Base-by-base conservation (phyloP, 2,329 filamentous ascomycete genomes). In the Didymella arachidicola region DNA sequence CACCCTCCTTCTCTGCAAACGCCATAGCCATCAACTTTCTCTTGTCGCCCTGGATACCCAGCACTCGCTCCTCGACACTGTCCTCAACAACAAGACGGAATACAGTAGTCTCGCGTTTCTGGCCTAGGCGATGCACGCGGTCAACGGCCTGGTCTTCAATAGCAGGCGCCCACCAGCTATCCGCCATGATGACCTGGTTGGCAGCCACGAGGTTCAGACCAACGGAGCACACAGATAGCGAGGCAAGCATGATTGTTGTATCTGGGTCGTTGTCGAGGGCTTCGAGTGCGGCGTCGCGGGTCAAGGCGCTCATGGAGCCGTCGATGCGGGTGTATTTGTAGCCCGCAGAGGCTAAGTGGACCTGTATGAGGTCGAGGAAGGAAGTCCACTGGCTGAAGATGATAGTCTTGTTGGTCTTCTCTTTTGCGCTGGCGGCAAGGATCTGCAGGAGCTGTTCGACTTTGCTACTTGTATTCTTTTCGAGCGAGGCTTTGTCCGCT, bases 111-210 rank as follows among this genome's bases (percentile, higher is more conserved):
- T 88, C 84, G 36, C 90, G 85, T 63, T 84, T 93, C 79, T 97
- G 93, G 0, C 93, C 93, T 0, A 97, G 82, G 0, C 93, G 85
- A 72, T 97, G 91, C 7, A 97, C 92, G 4, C 93, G 89, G 72
- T 97, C 93, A 2, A 96, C 84, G 3, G 93, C 93, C 73, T 97
- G 93, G 66, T 96, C 92, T 76, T 97, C 93, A 54, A 97, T 95
- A 0, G 92, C 92, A 0, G 93, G 93, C 1, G 93, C 92, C 77
- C 93, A 97, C 93, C 92, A 97, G 59, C 86, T 90, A 75, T 97
- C 93, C 0, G 87, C 86, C 19, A 97, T 81, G 44, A 97, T 87
- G 58, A 96, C 91, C 7, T 93, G 93, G 68, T 95, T 92, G 0
- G 93, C 93, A 0, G 91, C 88, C 0, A 93, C 91, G 12, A 97